These are phyloP conservation scores for Kodamaea leandrae DNA, from an alignment of 805 yeast species.

Conservation along the genomic window DNA sequence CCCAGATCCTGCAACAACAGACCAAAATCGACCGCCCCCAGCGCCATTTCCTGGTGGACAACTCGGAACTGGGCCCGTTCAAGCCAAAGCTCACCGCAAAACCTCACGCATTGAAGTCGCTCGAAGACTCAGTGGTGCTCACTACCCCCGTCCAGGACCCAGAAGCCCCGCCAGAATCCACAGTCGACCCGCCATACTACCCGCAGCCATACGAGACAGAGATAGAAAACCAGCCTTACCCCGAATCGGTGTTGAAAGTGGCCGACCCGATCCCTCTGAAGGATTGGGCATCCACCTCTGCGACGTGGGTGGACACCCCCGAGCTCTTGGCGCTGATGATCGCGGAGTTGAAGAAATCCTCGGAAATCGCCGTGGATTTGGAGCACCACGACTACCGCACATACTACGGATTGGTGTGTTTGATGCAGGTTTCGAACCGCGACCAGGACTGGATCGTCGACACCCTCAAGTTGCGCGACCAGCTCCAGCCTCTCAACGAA, in stretches of 20 bases:
- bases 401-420: conserved; percentile 83
- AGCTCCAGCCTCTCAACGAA: conserved; percentile 61
- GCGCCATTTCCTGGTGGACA: conserved; percentile 62
- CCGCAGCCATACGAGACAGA: conserved; percentile 80
- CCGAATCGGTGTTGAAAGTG: conserved; percentile 46
- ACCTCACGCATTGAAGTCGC: conserved; percentile 63
- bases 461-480: conserved; percentile 74
- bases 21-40: conserved; percentile 64
- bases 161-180: conserved; percentile 11
- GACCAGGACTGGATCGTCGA: conserved; percentile 86
- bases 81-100: conserved; percentile 68
- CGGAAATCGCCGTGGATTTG: conserved; percentile 85
- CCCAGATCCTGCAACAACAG: conserved; percentile 3
- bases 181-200: conserved; percentile 52
- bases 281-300: conserved; percentile 64
- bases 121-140: conserved; percentile 44
- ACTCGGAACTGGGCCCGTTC: conserved; percentile 69
- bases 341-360: conserved; percentile 44
- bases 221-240: conserved; percentile 68
- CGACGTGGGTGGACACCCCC: conserved; percentile 69
- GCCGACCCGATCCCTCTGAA: conserved; percentile 48
- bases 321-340: conserved; percentile 56
- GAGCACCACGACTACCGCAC: conserved; percentile 95
- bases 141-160: conserved; percentile 23
- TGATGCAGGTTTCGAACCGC: conserved; percentile 88